Conservation (phyloP, 2,329 filamentous ascomycete genomes). For the Xylariaceae sp. region DNA sequence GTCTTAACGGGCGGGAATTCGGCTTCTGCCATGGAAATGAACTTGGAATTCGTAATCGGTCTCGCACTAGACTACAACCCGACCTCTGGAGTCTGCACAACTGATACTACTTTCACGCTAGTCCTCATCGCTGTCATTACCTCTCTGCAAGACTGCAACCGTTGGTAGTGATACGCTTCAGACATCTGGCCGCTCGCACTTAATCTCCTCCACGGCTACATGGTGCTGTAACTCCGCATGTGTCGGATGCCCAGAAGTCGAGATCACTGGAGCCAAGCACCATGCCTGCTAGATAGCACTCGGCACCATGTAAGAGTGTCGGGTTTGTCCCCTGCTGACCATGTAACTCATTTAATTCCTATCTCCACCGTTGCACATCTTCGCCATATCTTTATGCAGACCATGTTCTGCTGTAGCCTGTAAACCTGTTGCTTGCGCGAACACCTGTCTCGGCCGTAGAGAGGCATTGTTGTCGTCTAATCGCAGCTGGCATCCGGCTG, state of each 20-base stretch:
- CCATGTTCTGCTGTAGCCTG: no score
- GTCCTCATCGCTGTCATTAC: slow-evolving; percentile 13
- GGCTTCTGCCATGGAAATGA: slow-evolving; percentile 15
- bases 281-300: background rate
- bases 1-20: slow-evolving; percentile 24
- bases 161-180: slow-evolving; percentile 18
- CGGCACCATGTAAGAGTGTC: slow-evolving; percentile 10
- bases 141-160: no score
- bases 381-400: no score
- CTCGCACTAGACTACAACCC: background rate
- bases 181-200: slow-evolving; percentile 24
- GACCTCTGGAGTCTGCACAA: no score
- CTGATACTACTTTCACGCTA: slow-evolving; percentile 13
- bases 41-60: slow-evolving; percentile 22
- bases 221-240: slow-evolving; percentile 1
- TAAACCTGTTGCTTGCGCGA: no score
- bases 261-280: slow-evolving; percentile 26
- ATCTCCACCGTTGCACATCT: no score
- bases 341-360: slow-evolving; percentile 15
- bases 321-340: slow-evolving; percentile 17
- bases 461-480: no score
- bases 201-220: slow-evolving; percentile 7
- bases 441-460: no score
- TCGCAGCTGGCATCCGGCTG: no score
- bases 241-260: slow-evolving; percentile 8